These are phyloP conservation scores for Ziziphus jujuba DNA, from an alignment of 306 rosid species.

Conservation along the genomic window DNA sequence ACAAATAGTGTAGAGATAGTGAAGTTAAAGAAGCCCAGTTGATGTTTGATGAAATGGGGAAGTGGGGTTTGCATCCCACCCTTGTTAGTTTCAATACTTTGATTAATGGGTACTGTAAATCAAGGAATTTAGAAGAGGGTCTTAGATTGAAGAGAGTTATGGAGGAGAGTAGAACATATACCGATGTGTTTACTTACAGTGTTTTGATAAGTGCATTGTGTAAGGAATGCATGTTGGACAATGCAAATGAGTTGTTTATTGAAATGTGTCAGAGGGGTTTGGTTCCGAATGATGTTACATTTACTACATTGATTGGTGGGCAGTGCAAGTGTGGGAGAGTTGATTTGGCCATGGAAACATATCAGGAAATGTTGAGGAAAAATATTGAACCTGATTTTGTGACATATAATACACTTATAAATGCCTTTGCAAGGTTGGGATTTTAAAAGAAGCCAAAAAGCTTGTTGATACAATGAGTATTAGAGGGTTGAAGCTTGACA, in stretches of 20 bases:
- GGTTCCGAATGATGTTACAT: conserved; percentile 73
- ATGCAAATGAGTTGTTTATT: conserved; percentile 60
- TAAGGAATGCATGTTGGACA: conserved; percentile 56
- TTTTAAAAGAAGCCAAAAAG: conserved; percentile 58
- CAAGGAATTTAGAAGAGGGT: conserved; percentile 49
- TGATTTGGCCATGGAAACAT: conserved; percentile 58
- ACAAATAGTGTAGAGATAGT: too few species aligned
- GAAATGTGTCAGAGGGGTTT: conserved; percentile 68
- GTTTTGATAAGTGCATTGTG: conserved; percentile 72
- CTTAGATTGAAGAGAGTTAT: conserved; percentile 63
- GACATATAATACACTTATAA: conserved; percentile 63
- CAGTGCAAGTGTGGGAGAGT: conserved; percentile 62
- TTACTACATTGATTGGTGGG: conserved; percentile 77
- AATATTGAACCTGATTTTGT: conserved; percentile 74
- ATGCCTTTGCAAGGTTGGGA: conserved; percentile 80
- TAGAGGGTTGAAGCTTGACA: too few species aligned
- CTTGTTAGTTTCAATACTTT: conserved; percentile 60
- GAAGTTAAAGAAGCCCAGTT: too few species aligned
- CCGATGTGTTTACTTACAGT: conserved; percentile 80
- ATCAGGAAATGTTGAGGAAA: conserved; percentile 54
- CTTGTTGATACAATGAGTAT: too few species aligned
- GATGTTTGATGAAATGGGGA: too few species aligned
- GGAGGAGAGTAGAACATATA: conserved; percentile 53
- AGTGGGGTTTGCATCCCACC: too few species aligned
- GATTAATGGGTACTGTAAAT: conserved; percentile 74